Evolutionary conservation across 257 asterid species (phyloP).

Genomic region (Fraxinus quadrangulata): DNA sequence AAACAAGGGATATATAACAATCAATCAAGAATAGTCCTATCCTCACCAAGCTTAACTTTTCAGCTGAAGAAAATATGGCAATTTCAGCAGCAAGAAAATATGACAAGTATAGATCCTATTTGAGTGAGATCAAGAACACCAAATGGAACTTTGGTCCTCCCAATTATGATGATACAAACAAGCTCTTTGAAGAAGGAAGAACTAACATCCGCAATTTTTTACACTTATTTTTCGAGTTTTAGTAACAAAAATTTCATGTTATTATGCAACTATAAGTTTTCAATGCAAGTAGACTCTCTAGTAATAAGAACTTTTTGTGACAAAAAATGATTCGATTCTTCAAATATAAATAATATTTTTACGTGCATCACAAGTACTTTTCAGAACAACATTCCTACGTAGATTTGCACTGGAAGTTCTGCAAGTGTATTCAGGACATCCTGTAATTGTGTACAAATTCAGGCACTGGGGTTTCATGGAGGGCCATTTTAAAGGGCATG

Average conservation of each 20-base stretch:
- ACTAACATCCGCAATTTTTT: constrained; percentile 30
- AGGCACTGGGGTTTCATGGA: constrained; percentile 58
- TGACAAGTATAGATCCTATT: constrained; percentile 59
- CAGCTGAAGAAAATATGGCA: constrained; percentile 33
- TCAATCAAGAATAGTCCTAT: no score
- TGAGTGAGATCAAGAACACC: constrained; percentile 53
- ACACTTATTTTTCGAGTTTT: no score
- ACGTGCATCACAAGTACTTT: no score
- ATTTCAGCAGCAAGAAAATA: constrained; percentile 35
- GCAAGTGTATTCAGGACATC: constrained; percentile 45
- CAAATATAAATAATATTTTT: no score
- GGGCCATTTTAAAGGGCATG: constrained; percentile 45
- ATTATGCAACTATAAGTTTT: no score
- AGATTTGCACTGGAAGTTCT: constrained; percentile 45
- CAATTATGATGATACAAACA: constrained; percentile 61
- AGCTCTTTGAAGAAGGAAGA: constrained; percentile 76
- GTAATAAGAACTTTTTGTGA: no score
- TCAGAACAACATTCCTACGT: constrained; percentile 35
- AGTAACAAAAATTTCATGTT: no score
- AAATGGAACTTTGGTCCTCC: constrained; percentile 72
- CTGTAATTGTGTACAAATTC: constrained; percentile 42
- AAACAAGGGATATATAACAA: no score
- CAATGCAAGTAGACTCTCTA: no score
- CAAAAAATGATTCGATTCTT: no score
- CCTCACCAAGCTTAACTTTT: no score